Conservation (phyloP, 148 eudicot genomes). For the Salicornia ramosissima region DNA sequence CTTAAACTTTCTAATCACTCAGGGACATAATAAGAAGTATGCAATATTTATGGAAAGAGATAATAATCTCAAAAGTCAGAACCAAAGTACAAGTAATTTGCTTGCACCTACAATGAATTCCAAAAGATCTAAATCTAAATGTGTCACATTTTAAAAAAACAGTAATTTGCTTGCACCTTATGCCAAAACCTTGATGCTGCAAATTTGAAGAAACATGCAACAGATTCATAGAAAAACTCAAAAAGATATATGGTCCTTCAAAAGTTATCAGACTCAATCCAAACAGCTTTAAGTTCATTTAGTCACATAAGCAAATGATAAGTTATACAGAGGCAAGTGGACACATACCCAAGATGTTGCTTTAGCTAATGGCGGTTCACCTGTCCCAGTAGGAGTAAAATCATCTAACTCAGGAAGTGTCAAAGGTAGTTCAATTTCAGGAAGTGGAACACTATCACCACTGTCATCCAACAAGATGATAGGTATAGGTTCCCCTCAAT, state of each 20-base stretch:
- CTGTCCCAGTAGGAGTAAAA: conserved; percentile 98
- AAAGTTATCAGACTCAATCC: not conserved
- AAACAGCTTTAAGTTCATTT: not conserved
- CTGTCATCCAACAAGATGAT: conserved; percentile 62
- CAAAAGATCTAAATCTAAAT: conserved; percentile 4
- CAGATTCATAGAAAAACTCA: not conserved
- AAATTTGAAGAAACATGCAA: not conserved
- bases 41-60: not conserved
- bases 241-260: not conserved
- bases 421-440: conserved; percentile 86
- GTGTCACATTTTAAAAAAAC: not conserved
- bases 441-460: conserved; percentile 61
- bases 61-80: not conserved
- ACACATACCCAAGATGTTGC: conserved; percentile 79
- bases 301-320: not conserved
- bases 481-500: conserved; percentile 99
- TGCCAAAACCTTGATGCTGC: conserved; percentile 67
- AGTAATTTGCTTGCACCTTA: conserved; percentile 50
- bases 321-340: conserved; percentile 12
- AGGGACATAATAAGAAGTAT: not conserved
- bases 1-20: not conserved
- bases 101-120: not conserved
- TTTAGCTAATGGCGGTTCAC: conserved; percentile 94
- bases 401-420: conserved; percentile 96
- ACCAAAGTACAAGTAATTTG: conserved; percentile 2